phyloP scores from a whole-genome alignment of 306 rosid genomes.

The apple (Malus domestica) region DNA sequence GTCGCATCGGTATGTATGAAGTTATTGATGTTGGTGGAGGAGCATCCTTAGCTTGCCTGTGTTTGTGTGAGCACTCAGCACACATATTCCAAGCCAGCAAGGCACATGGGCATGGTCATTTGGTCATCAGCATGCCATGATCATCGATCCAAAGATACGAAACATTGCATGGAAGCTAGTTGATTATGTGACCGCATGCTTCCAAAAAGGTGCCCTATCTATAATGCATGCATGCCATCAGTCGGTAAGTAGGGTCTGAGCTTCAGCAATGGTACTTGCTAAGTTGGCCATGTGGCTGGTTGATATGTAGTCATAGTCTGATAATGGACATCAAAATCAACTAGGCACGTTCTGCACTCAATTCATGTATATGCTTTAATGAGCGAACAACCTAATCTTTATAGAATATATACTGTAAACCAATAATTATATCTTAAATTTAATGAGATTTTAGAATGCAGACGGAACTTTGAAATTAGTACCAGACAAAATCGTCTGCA shows the following conservation, averaged over 20 bases:
- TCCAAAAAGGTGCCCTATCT: background rate
- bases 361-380: too few relatives aligned
- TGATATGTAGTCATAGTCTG: background rate
- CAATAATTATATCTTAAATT: background rate
- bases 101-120: background rate
- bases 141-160: background rate
- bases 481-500: too few relatives aligned
- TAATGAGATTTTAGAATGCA: too few relatives aligned
- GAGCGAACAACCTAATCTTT: background rate
- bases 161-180: background rate
- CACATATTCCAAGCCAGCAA: background rate
- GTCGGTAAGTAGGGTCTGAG: background rate
- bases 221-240: background rate
- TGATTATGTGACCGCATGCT: background rate
- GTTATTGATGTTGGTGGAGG: slow-evolving; percentile 4
- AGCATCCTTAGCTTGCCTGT: background rate
- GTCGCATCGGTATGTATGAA: background rate
- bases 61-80: background rate
- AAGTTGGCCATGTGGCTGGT: background rate
- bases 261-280: background rate
- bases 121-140: background rate
- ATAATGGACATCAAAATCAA: background rate
- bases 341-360: background rate
- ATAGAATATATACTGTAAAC: too few relatives aligned
- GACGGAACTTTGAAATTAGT: too few relatives aligned